Evolutionary conservation across 805 yeast genomes (phyloP), one percentile per base, ranked within the genome.

Genomic region (Candida peoriensis): DNA sequence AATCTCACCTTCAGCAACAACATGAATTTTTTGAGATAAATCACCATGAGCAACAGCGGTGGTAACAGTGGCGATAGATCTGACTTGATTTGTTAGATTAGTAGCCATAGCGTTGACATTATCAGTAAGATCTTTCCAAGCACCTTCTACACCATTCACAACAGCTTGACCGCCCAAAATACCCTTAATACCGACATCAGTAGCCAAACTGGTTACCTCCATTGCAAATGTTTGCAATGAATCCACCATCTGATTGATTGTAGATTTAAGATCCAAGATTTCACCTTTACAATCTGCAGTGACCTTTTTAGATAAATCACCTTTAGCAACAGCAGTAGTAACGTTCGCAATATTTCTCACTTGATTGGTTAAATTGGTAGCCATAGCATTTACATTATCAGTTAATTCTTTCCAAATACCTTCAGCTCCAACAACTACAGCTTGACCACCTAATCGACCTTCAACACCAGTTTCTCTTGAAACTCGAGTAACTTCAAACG

Each of bases 41-140:
- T 86, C 95, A 55, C 95, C 95, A 60, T 86, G 94, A 2, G 95
- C 86, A 19, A 94, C 95, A 7, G 96, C 94, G 11, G 93, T 94
- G 0, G 96, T 86, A 47, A 86, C 87, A 49, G 86, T 90, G 20
- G 94, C 95, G 61, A 86, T 85, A 0, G 95, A 95, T 63, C 95
- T 75, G 52, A 86, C 95, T 64, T 86, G 96, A 9, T 93, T 81
- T 0, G 96, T 86, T 55, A 86, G 70, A 57, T 86, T 86, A 12
- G 93, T 78, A 25, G 96, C 95, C 96, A 86, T 86, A 20, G 93
- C 86, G 54, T 86, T 86, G 47, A 86, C 96, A 58, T 86, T 87
- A 24, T 90, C 83, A 5, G 95, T 86, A 46, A 86, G 81, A 53
- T 85, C 94, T 53, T 82, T 85, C 96, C 96, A 86, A 41, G 86